Evolutionary conservation across 176 grass and related monocot genomes (phyloP).

Genomic region (Bonia amplexicaulis): DNA sequence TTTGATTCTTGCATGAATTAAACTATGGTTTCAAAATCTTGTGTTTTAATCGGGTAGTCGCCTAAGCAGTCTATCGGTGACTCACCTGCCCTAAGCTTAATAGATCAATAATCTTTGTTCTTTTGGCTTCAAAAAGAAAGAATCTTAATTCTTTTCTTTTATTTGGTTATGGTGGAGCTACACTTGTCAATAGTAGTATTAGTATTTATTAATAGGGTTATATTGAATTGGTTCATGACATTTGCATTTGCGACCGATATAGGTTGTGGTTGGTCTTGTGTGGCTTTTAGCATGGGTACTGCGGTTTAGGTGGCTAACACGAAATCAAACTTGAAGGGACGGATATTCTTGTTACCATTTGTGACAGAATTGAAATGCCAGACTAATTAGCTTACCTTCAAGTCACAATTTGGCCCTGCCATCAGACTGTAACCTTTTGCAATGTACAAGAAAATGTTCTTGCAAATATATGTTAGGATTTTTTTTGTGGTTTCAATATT

Average conservation of each 20-base stretch:
- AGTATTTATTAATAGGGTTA: background rate
- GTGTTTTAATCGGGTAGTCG: background rate
- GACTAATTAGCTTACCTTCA: conserved; percentile 45
- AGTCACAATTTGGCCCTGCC: background rate
- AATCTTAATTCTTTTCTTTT: background rate
- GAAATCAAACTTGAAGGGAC: no score
- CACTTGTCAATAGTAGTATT: background rate
- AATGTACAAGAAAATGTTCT: background rate
- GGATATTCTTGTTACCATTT: no score
- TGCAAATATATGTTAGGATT: no score
- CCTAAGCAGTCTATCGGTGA: background rate
- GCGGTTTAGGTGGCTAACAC: conserved; percentile 24
- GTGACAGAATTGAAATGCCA: conserved; percentile 43
- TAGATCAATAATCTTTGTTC: background rate
- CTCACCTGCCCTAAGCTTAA: background rate
- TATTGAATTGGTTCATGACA: background rate
- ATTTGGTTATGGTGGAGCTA: background rate
- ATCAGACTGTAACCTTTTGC: background rate
- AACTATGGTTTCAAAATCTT: background rate
- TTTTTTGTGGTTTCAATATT: no score
- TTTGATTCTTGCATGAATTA: no score
- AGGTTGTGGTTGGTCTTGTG: conserved; percentile 14
- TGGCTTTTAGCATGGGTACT: conserved; percentile 9
- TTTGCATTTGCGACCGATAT: background rate
- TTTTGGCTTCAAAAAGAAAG: background rate